phyloP scores from a whole-genome alignment of 495 filamentous ascomycete species.

The Penicillium cosmopolitanum region DNA sequence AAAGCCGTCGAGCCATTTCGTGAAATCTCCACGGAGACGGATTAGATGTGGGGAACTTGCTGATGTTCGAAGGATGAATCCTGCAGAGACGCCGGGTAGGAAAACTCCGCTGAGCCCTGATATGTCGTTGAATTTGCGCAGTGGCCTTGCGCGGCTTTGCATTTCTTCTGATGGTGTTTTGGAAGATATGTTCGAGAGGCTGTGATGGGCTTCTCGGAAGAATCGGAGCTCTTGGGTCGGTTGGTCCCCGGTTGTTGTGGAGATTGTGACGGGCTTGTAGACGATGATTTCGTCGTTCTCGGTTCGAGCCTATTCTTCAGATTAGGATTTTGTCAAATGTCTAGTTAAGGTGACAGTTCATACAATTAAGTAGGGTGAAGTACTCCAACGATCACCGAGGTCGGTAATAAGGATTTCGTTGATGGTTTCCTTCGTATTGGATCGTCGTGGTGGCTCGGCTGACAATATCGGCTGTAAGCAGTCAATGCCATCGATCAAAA shows the following conservation, averaged over 20 bases:
- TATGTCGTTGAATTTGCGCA: slow-evolving; percentile 67
- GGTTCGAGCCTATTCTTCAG: slow-evolving; percentile 66
- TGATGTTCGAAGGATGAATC: slow-evolving; percentile 78
- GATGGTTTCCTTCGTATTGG: slow-evolving; percentile 69
- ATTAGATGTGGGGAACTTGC: slow-evolving; percentile 74
- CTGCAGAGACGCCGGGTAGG: slow-evolving; percentile 74
- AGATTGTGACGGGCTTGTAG: slow-evolving; percentile 73
- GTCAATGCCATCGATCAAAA: slow-evolving; percentile 64
- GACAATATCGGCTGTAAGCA: slow-evolving; percentile 79
- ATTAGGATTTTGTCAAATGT: slow-evolving; percentile 1
- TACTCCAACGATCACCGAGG: slow-evolving; percentile 72
- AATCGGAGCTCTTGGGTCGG: slow-evolving; percentile 63
- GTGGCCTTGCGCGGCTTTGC: slow-evolving; percentile 47
- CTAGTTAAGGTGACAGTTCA: slow-evolving; percentile 20
- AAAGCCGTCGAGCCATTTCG: slow-evolving; percentile 70
- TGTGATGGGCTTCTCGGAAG: slow-evolving; percentile 70
- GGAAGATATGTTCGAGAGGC: slow-evolving; percentile 53
- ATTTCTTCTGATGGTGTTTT: slow-evolving; percentile 35
- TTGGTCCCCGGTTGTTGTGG: slow-evolving; percentile 26
- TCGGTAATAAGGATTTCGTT: slow-evolving; percentile 81
- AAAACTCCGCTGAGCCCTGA: slow-evolving; percentile 79
- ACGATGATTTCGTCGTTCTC: slow-evolving; percentile 80
- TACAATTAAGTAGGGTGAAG: slow-evolving; percentile 81
- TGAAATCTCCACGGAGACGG: slow-evolving; percentile 64
- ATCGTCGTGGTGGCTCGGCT: slow-evolving; percentile 68